Evolutionary conservation across 331 rosid species (phyloP).

Genomic region (Rosa hybrid): DNA sequence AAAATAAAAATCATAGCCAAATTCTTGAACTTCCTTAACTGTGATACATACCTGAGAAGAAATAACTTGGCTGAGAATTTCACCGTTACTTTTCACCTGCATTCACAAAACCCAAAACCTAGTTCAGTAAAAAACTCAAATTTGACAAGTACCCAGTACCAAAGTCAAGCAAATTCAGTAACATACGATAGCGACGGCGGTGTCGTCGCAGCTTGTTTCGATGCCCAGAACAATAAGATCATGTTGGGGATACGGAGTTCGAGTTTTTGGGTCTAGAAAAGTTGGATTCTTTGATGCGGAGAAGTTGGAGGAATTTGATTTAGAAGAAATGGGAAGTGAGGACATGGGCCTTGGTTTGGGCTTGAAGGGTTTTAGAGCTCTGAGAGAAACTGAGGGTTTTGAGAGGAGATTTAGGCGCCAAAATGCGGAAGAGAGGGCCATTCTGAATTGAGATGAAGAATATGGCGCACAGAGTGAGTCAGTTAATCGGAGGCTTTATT

Average conservation of each 20-base stretch:
- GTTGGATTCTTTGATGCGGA: background rate
- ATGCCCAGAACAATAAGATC: slow-evolving; percentile 75
- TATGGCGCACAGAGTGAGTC: background rate
- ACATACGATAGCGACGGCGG: slow-evolving; percentile 88
- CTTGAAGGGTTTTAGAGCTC: slow-evolving; percentile 30
- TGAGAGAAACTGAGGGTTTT: slow-evolving; percentile 45
- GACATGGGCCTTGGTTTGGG: slow-evolving; percentile 23
- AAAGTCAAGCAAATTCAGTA: background rate
- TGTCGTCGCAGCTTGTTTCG: slow-evolving; percentile 98
- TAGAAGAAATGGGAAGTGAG: slow-evolving; percentile 21
- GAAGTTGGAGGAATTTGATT: slow-evolving; percentile 8
- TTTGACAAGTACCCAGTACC: background rate
- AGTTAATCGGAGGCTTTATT: slow-evolving; percentile 1
- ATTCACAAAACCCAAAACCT: slow-evolving; percentile 23
- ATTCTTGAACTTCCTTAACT: background rate
- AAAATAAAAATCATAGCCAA: background rate
- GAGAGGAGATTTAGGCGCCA: slow-evolving; percentile 68
- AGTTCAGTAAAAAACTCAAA: slow-evolving; percentile 4
- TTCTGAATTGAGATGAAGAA: slow-evolving; percentile 10
- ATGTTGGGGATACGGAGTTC: slow-evolving; percentile 25
- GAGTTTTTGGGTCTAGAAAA: slow-evolving; percentile 21
- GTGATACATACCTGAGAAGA: slow-evolving; percentile 74
- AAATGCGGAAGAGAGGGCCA: slow-evolving; percentile 54
- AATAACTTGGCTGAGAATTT: slow-evolving; percentile 86
- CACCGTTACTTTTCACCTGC: slow-evolving; percentile 82